A percentile compares a stretch with the other conserved stretches of the same genome.
phyloP scores from a whole-genome alignment of 2,329 filamentous ascomycete genomes.

The Pyrenochaeta sp. region DNA sequence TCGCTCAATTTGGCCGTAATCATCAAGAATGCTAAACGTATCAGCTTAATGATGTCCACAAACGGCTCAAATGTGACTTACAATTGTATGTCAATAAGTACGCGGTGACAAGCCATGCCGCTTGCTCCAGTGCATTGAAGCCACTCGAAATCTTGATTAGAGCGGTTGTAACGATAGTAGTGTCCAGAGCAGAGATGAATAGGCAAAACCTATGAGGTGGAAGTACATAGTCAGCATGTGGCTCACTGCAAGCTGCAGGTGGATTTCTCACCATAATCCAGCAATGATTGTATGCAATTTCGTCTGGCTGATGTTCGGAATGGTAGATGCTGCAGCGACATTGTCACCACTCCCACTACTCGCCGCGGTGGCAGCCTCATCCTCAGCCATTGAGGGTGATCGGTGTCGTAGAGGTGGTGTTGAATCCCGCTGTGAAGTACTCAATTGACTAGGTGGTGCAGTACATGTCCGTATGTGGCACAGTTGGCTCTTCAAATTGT shows the following conservation, averaged over 20 bases:
- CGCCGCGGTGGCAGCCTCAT: background rate
- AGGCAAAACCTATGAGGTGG: slow-evolving; percentile 27
- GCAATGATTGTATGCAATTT: slow-evolving; percentile 39
- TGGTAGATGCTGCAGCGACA: slow-evolving; percentile 5
- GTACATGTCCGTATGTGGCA: background rate
- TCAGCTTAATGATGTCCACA: background rate
- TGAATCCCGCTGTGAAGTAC: background rate
- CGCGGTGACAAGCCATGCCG: slow-evolving; percentile 43
- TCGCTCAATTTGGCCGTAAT: slow-evolving; percentile 46
- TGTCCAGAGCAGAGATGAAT: slow-evolving; percentile 44
- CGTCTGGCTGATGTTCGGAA: slow-evolving; percentile 29
- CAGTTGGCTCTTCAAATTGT: background rate
- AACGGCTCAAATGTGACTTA: slow-evolving; percentile 1
- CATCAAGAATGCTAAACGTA: slow-evolving; percentile 39
- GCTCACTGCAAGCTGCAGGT: too few species aligned
- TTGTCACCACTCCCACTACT: too few species aligned
- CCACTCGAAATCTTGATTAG: slow-evolving; percentile 41
- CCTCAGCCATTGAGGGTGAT: background rate
- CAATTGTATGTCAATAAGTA: slow-evolving; percentile 46
- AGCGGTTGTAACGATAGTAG: slow-evolving; percentile 43
- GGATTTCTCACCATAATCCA: slow-evolving; percentile 29
- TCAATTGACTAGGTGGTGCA: background rate
- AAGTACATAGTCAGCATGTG: too few species aligned
- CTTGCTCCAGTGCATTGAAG: slow-evolving; percentile 36
- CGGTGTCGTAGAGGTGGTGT: background rate